Percentiles rank a stretch among this genome's conserved stretches.
These are phyloP conservation scores for Fusarium torulosum DNA, from an alignment of 2,329 filamentous ascomycete genomes.

Conservation along the genomic window DNA sequence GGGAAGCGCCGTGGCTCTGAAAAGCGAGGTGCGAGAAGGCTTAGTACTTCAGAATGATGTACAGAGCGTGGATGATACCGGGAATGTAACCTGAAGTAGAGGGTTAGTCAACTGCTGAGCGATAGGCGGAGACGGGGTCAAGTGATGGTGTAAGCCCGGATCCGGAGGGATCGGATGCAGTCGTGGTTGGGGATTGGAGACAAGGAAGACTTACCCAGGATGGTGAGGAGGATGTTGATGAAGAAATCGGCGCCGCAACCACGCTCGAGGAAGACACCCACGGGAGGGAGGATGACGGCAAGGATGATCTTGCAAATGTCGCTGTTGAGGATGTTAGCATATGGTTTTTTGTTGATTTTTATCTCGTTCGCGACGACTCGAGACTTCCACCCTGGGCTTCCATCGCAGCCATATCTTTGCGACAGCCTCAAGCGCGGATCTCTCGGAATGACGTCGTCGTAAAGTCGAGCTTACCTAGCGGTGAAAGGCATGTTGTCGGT, in stretches of 20 bases:
- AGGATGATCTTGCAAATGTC: constrained; percentile 80
- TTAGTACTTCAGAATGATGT: constrained; percentile 93
- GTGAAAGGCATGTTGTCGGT: constrained; percentile 69
- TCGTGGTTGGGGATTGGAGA: constrained; percentile 7
- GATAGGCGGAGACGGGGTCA: background rate
- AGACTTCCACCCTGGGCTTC: background rate
- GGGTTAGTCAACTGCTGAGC: constrained; percentile 31
- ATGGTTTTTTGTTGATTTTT: background rate
- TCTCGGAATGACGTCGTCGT: constrained; percentile 39
- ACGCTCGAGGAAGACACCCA: constrained; percentile 94
- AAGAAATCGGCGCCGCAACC: constrained; percentile 88
- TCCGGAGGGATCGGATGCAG: constrained; percentile 57
- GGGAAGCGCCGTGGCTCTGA: constrained; percentile 29
- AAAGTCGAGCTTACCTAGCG: constrained; percentile 61
- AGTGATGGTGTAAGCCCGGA: constrained; percentile 16
- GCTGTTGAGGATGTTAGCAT: constrained; percentile 46
- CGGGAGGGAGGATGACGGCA: constrained; percentile 88
- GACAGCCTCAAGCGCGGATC: constrained; percentile 32
- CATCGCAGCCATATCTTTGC: constrained; percentile 2
- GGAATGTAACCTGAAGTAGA: constrained; percentile 69
- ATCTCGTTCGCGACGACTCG: constrained; percentile 1
- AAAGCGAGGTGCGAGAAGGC: constrained; percentile 26
- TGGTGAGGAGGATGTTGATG: constrained; percentile 92
- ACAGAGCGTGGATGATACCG: constrained; percentile 92
- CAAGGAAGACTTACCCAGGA: constrained; percentile 65